Conservation (phyloP, 2,329 filamentous ascomycete species). For the Verticillium tricorpus region DNA sequence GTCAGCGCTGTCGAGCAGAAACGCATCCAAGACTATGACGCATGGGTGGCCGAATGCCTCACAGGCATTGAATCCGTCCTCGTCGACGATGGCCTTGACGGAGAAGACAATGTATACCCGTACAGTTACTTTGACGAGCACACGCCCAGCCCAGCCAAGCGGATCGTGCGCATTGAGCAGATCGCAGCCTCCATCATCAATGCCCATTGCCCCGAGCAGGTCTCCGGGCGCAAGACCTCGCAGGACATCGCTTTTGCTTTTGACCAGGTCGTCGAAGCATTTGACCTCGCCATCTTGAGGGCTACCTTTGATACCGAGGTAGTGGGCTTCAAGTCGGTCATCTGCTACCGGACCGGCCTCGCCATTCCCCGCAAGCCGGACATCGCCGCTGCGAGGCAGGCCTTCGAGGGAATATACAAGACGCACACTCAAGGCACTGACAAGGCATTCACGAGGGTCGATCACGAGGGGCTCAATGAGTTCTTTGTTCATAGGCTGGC, state of each 20-base stretch:
- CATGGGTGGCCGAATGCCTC: constrained; percentile 61
- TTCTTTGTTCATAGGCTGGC: constrained; percentile 63
- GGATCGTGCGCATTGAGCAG: constrained; percentile 74
- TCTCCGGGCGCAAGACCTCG: constrained; percentile 4
- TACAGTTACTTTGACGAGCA: constrained; percentile 64
- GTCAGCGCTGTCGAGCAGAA: constrained; percentile 36
- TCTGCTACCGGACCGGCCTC: constrained; percentile 76
- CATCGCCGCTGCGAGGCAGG: constrained; percentile 33
- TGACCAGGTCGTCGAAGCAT: constrained; percentile 27
- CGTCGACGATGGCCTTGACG: constrained; percentile 71
- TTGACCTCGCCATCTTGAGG: constrained; percentile 42
- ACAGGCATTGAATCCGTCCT: constrained; percentile 68
- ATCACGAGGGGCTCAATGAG: constrained; percentile 64
- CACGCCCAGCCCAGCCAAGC: constrained; percentile 58
- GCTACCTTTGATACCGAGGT: constrained; percentile 63
- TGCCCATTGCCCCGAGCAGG: constrained; percentile 30
- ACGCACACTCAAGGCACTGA: constrained; percentile 14
- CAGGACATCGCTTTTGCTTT: constrained; percentile 23
- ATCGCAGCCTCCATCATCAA: constrained; percentile 61
- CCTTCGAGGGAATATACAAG: constrained; percentile 32
- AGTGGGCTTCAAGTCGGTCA: constrained; percentile 76
- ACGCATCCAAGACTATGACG: constrained; percentile 42
- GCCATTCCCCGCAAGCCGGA: constrained; percentile 46
- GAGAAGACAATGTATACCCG: constrained; percentile 48
- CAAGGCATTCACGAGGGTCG: constrained; percentile 45